Evolutionary conservation across 768 basidiomycete genomes (phyloP), one percentile per base, ranked within the genome.

Genomic region (Suillus alpinus): DNA sequence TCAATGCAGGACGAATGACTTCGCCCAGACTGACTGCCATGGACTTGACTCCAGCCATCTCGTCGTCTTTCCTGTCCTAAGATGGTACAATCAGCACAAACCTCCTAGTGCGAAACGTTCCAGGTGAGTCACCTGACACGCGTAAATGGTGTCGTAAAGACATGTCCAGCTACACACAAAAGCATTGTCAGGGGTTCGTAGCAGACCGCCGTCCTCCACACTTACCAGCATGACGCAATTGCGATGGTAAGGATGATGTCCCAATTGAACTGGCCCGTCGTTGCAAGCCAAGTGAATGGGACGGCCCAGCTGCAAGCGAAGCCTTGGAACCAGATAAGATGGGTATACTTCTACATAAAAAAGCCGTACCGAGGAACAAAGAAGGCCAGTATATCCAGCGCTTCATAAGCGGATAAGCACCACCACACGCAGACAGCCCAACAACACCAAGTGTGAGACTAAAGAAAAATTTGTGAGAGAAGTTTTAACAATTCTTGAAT

Each of bases 331-430:
- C 41, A 43, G 41, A 20, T 43, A 43, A 43, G 41, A 43, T 20
- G 8, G 41, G 41, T 10, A 4, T 20, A 43, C 41, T 43, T 43
- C 41, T 10, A 9, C n/a, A 20, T 18, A 8, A 37, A 23, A 20
- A 55, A 31, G 18, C 20, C 63, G 2, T 59, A 70, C 69, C 70
- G 26, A 72, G 62, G 69, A 70, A 72, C 31, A 67, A 67, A 52
- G 70, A 70, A n/a, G 71, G 68, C 66, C 67, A 68, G 49, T 65
- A 66, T 1, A 70, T 72, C 51, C 64, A 60, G 3, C 69, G 64
- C 60, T 71, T 71, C 68, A 71, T 67, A 34, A 69, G 53, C 6
- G 70, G 71, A 51, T 72, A 72, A n/a, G n/a, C 12, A n/a, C 18
- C 41, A 43, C n/a, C 41, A 20, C 41, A 37, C 37, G 9, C 41